Percentiles rank a stretch among this genome's conserved stretches.
phyloP scores from a whole-genome alignment of 768 basidiomycete species.

The Pleurotus tuber-regium region DNA sequence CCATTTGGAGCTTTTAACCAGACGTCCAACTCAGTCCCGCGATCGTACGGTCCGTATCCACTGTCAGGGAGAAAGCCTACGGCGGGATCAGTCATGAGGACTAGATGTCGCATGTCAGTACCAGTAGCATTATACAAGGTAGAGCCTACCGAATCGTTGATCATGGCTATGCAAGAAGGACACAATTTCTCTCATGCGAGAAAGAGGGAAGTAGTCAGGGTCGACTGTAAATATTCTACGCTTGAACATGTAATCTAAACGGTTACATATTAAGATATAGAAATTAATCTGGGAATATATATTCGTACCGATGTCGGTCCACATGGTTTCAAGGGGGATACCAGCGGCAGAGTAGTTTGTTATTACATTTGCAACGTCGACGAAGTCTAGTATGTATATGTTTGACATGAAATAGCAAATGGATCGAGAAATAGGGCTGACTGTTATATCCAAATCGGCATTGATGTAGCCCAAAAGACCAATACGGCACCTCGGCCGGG shows the following conservation, averaged over 20 bases:
- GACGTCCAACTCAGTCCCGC: constrained; percentile 50
- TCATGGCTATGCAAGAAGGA: constrained; percentile 55
- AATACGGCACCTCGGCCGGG: constrained; percentile 74
- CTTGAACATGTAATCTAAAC: constrained; percentile 63
- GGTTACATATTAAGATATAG: not conserved
- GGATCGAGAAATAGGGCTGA: too few relatives aligned
- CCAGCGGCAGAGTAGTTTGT: constrained; percentile 55
- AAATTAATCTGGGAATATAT: not conserved
- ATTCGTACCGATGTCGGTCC: constrained; percentile 66
- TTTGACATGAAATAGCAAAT: too few relatives aligned
- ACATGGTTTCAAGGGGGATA: constrained; percentile 77
- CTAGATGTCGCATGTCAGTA: constrained; percentile 30
- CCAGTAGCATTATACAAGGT: not conserved
- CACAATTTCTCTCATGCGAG: constrained; percentile 64
- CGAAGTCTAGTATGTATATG: too few relatives aligned
- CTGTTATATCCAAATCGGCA: constrained; percentile 69
- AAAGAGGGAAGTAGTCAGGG: constrained; percentile 62
- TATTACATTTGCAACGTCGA: constrained; percentile 62
- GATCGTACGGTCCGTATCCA: constrained; percentile 51
- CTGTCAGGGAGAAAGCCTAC: constrained; percentile 48
- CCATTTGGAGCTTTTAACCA: constrained; percentile 66
- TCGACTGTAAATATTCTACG: constrained; percentile 71
- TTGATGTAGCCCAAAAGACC: constrained; percentile 72
- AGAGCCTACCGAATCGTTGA: constrained; percentile 51
- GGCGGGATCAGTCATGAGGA: constrained; percentile 75